Percentiles rank a stretch among this genome's conserved stretches.
These are phyloP conservation scores for Elsinoe arachidis DNA, from an alignment of 2,329 filamentous ascomycete species.

Conservation along the genomic window DNA sequence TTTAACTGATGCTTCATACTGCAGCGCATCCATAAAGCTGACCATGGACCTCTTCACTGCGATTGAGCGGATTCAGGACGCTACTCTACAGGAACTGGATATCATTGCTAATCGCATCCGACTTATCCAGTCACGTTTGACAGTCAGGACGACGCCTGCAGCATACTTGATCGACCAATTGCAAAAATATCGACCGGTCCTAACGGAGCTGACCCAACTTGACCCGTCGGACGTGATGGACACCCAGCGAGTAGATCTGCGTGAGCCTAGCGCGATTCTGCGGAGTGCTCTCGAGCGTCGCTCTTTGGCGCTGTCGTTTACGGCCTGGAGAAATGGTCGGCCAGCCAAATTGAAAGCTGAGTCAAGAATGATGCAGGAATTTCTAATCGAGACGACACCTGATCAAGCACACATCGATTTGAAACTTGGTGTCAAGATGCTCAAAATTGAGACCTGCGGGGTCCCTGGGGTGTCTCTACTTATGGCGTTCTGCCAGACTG, in stretches of 20 bases:
- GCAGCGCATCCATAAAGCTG: no score
- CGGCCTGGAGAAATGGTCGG: no score
- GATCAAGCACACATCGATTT: neutral
- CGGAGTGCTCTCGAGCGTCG: no score
- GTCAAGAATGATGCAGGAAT: neutral
- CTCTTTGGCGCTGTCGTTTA: no score
- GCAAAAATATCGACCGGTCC: neutral
- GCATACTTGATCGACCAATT: neutral
- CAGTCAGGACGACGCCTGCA: neutral
- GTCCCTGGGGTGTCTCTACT: neutral
- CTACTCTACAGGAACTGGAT: neutral
- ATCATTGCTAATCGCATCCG: neutral
- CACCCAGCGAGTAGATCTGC: no score
- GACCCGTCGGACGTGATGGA: neutral
- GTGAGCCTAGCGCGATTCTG: no score
- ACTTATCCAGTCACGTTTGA: neutral
- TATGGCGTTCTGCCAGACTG: neutral
- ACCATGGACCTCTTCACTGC: no score
- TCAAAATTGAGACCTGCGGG: neutral
- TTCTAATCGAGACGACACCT: neutral
- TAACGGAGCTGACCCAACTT: neutral
- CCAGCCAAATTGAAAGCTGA: neutral
- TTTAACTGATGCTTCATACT: no score
- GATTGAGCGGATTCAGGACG: neutral
- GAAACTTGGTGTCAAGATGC: neutral